Conservation (phyloP, 768 basidiomycete genomes). For the Serendipita sp. region DNA sequence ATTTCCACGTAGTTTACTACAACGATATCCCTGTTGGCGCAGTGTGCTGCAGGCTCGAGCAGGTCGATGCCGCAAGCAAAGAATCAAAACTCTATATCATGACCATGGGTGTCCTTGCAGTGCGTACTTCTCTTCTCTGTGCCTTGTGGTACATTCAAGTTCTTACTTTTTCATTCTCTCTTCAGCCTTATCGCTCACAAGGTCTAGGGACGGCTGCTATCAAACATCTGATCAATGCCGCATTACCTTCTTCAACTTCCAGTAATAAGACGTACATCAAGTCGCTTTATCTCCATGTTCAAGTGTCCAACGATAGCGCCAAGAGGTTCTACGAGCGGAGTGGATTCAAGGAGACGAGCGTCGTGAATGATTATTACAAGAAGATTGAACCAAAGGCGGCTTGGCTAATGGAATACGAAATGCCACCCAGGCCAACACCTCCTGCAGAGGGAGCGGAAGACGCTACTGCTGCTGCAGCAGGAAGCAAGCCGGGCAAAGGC, state of each 20-base stretch:
- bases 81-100: conserved; percentile 57
- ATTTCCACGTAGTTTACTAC: conserved; percentile 50
- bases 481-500: neutral
- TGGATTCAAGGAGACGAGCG: conserved; percentile 52
- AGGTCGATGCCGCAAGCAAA: conserved; percentile 28
- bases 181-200: conserved; percentile 70
- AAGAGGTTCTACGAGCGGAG: conserved; percentile 72
- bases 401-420: conserved; percentile 53
- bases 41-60: conserved; percentile 69
- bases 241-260: conserved; percentile 34
- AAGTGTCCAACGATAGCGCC: conserved; percentile 60
- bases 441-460: neutral
- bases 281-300: conserved; percentile 72
- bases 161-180: neutral
- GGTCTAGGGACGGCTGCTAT: conserved; percentile 58
- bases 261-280: conserved; percentile 40
- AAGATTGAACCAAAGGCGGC: conserved; percentile 72
- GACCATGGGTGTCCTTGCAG: conserved; percentile 84
- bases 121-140: conserved; percentile 23
- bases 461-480: neutral
- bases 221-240: conserved; percentile 47
- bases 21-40: conserved; percentile 86
- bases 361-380: conserved; percentile 72
- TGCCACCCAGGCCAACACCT: conserved; percentile 12
- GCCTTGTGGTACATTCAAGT: neutral